Percentiles rank a stretch among this genome's conserved stretches.
These are phyloP conservation scores for Leptographium flavum DNA, from an alignment of 2,329 filamentous ascomycete species.

Conservation along the genomic window DNA sequence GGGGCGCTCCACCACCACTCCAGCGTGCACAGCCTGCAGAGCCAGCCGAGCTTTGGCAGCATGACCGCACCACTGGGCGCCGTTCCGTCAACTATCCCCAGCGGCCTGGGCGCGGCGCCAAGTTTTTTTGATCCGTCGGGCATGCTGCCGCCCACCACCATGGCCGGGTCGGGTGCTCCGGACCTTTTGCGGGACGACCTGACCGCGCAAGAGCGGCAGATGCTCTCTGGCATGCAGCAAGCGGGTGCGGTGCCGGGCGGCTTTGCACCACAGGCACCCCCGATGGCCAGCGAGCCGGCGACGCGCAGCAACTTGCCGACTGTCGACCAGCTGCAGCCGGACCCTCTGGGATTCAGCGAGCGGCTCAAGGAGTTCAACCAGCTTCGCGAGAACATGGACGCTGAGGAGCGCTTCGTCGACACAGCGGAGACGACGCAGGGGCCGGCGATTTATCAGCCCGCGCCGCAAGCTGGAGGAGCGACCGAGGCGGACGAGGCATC, in stretches of 20 bases:
- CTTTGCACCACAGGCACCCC: conserved; percentile 22
- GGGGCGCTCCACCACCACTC: conserved; percentile 70
- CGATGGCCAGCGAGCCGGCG: conserved; percentile 21
- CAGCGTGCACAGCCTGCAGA: conserved; percentile 89
- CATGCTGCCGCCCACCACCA: conserved; percentile 24
- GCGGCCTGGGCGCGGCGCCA: conserved; percentile 40
- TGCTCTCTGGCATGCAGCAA: conserved; percentile 29
- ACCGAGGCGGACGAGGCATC: conserved; percentile 18
- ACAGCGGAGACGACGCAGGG: neutral
- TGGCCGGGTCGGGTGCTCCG: conserved; percentile 28
- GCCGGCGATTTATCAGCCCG: neutral
- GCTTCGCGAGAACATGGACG: conserved; percentile 58
- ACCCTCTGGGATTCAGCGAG: conserved; percentile 48
- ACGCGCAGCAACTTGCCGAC: conserved; percentile 33
- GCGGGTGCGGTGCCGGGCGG: conserved; percentile 17
- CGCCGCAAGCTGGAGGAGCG: conserved; percentile 3
- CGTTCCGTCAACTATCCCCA: conserved; percentile 34
- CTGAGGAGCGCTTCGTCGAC: conserved; percentile 22
- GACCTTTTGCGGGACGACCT: conserved; percentile 57
- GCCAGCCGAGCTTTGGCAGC: conserved; percentile 90
- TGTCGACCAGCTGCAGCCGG: conserved; percentile 34
- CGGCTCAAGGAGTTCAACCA: conserved; percentile 75
- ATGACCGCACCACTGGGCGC: conserved; percentile 73
- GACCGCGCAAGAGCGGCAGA: conserved; percentile 35
- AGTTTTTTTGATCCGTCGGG: conserved; percentile 55